Conservation (phyloP, 108 stramenopile species). For the Fragilariopsis cylindrus region DNA sequence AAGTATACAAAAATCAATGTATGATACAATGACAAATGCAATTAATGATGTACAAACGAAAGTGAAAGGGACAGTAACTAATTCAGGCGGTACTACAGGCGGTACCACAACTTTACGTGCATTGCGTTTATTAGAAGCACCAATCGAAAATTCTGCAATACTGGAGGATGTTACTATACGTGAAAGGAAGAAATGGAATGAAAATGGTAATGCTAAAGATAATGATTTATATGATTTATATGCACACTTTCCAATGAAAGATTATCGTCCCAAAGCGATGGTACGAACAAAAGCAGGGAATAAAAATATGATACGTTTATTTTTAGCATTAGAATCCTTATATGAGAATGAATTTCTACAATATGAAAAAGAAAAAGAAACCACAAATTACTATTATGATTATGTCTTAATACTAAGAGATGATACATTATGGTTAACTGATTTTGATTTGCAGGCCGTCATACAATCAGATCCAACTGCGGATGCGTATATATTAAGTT, state of each 20-base stretch:
- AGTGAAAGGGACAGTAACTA: not conserved
- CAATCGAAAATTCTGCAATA: constrained; percentile 10
- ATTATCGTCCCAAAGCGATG: not conserved
- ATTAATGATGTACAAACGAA: not conserved
- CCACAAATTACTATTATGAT: constrained; percentile 3
- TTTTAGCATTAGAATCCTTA: constrained; percentile 13
- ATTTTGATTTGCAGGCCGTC: not conserved
- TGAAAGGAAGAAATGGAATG: not conserved
- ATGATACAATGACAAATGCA: not conserved
- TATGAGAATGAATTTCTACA: not conserved
- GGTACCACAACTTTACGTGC: not conserved
- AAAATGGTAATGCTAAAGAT: not conserved
- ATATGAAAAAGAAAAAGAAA: not conserved
- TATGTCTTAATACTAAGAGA: constrained; percentile 2
- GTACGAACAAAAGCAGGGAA: constrained; percentile 1
- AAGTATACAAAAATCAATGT: not conserved
- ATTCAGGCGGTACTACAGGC: not conserved
- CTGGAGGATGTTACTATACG: not conserved
- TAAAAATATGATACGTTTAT: constrained; percentile 19
- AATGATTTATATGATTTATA: not conserved
- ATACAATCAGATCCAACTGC: not conserved
- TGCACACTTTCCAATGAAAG: constrained; percentile 11
- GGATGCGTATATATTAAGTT: constrained; percentile 13
- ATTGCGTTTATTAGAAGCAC: constrained; percentile 1
- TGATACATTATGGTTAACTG: constrained; percentile 15